Conservation (phyloP, 805 yeast species). For the Wickerhamiella sorbophila region DNA sequence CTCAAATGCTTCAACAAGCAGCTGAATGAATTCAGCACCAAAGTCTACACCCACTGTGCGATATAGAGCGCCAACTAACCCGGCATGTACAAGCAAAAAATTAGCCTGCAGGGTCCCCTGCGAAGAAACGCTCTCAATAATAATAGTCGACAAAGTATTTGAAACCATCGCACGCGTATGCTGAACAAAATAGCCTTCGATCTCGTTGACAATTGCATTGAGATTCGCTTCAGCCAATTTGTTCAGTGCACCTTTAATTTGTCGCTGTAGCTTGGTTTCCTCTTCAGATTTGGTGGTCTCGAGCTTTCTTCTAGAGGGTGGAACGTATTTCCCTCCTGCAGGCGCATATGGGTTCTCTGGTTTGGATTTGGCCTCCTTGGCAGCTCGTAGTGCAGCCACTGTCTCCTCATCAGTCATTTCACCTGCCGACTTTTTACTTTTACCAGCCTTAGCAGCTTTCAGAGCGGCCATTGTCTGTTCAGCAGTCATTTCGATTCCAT, state of each 20-base stretch:
- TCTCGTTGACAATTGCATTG: constrained; percentile 49
- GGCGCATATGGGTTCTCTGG: constrained; percentile 49
- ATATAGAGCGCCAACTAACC: constrained; percentile 60
- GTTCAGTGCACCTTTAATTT: constrained; percentile 72
- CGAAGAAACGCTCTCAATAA: constrained; percentile 48
- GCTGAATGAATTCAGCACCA: constrained; percentile 77
- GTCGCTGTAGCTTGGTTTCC: constrained; percentile 36
- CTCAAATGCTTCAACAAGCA: constrained; percentile 58
- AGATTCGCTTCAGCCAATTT: constrained; percentile 82
- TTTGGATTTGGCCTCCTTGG: constrained; percentile 22
- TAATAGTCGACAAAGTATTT: constrained; percentile 46
- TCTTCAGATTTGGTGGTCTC: constrained; percentile 33
- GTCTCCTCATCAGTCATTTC: constrained; percentile 14
- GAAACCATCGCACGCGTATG: constrained; percentile 73
- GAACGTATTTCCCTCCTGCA: constrained; percentile 43
- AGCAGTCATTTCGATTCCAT: constrained; percentile 10
- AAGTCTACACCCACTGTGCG: constrained; percentile 72
- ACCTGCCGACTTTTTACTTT: background rate
- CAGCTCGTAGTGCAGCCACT: constrained; percentile 14
- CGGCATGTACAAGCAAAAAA: constrained; percentile 66
- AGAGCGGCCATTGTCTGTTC: constrained; percentile 18
- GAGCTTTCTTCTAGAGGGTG: constrained; percentile 62
- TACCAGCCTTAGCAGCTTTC: constrained; percentile 14
- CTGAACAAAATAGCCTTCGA: constrained; percentile 45
- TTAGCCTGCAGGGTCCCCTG: constrained; percentile 62